Evolutionary conservation across 148 eudicot genomes (phyloP), one percentile per base, ranked within the genome.

Genomic region (Silene uniflora): DNA sequence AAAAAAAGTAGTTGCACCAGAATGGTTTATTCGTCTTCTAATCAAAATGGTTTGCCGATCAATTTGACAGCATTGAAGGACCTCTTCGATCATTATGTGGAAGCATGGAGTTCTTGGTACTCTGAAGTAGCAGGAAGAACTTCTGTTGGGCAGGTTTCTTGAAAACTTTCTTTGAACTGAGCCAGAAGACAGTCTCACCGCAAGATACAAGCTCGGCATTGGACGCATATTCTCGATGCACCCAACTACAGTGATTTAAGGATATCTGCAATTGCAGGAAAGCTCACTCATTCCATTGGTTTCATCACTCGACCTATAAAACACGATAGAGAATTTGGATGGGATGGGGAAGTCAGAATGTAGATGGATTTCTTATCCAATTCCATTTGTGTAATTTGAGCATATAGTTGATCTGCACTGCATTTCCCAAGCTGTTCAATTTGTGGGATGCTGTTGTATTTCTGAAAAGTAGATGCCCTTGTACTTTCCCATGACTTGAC

Each of bases 51-150:
- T 23, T 74, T 77, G 39, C 21, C 62, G n/a, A 72, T 69, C 13
- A 47, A 56, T 73, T 75, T 84, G 80, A 81, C 93, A 94, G 98
- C 89, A 61, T 74, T 94, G 82, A 87, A 71, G 78, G 97, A 91
- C 76, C 88, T 91, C 2, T 94, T 91, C 49, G 88, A 76, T 35
- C 98, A 94, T 81, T 94, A 91, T 58, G 77, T 82, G 78, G 93
- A 90, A 74, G 98, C 98, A 67, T 94, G 97, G 97, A 81, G 80
- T 75, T 85, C 93, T 19, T 94, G 97, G 97, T 86, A 85, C 80
- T 87, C 88, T 64, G 97, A 94, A 85, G 90, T 89, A 75, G 91
- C 85, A 58, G 91, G 85, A 79, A 88, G 83, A 89, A 78, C 76
- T 47, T 84, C 95, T 16, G 62, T 80, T 23, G 86, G 86, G 71